Conservation (phyloP, 495 filamentous ascomycete species). For the Parmelia sp. region DNA sequence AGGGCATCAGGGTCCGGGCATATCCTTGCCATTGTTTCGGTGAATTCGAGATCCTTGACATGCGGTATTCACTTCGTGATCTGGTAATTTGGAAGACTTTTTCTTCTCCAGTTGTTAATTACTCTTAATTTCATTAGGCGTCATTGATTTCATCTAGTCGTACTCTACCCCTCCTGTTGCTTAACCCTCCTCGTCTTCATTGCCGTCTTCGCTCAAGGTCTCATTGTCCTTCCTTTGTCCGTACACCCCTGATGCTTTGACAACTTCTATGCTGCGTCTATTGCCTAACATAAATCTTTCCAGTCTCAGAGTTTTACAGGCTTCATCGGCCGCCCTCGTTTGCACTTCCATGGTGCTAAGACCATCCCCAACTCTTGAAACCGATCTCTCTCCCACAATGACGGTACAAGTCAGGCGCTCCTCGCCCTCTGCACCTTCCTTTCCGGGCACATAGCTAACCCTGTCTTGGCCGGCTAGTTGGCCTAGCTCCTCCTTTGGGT, state of each 20-base stretch:
- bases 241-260: constrained; percentile 17
- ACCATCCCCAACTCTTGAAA: constrained; percentile 44
- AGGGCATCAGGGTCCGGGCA: background rate
- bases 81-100: background rate
- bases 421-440: constrained; percentile 22
- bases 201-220: constrained; percentile 17
- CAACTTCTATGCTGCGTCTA: constrained; percentile 16
- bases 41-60: too few species aligned
- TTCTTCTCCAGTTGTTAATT: background rate
- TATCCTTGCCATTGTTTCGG: too few species aligned
- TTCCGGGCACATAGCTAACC: constrained; percentile 34
- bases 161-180: constrained; percentile 22
- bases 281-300: constrained; percentile 15
- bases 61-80: background rate
- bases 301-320: constrained; percentile 33
- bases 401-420: constrained; percentile 44
- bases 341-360: constrained; percentile 49
- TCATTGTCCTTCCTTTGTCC: constrained; percentile 23
- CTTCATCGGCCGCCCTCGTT: constrained; percentile 50
- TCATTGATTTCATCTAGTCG: constrained; percentile 27
- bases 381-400: constrained; percentile 40
- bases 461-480: constrained; percentile 44
- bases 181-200: constrained; percentile 13
- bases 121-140: constrained; percentile 9
- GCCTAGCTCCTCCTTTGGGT: constrained; percentile 70